Evolutionary conservation across 176 grass and related monocot genomes (phyloP), one percentile per base, ranked within the genome.

Genomic region (Eleusine coracana): DNA sequence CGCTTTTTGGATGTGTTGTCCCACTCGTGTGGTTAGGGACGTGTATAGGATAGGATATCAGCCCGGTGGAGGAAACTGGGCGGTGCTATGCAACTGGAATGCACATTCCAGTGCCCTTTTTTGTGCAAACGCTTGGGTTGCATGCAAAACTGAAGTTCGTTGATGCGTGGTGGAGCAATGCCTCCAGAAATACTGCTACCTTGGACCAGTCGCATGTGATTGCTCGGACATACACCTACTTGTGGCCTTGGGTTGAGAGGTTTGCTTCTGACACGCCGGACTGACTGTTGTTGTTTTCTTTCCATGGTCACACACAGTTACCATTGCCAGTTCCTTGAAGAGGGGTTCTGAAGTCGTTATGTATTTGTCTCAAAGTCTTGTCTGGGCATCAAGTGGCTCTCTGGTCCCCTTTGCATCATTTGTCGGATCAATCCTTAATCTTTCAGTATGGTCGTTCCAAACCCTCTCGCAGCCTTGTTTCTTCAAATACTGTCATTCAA

Each of bases 291-390:
- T 78, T 78, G 62, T 84, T 88, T 66, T 78, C 67, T 86, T 89
- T 68, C 78, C 88, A 67, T 89, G 78, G 78, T 86, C 88, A 90
- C 73, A 5, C 16, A 90, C 88, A 90, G 88, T 78, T 65, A 37
- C 71, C 6, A 1, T 66, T 81, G 87, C 80, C 87, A 85, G 87
- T 7, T 52, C 13, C 82, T 65, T 71, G 25, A 62, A 63, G 49
- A 59, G 31, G 29, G 60, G 25, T 13, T 63, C 34, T 72, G 60
- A 82, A 56, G 73, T 67, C 60, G 68, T 60, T 68, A 9, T 80
- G 59, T 13, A 60, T 51, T 73, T 73, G 49, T 68, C 14, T 70
- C 12, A 0, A 76, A 76, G 54, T 60, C 46, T 40, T 75, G 81
- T 80, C n/a, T 69, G 34, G 70, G 42, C 54, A 73, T 59, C 25